Conservation (phyloP, 2,329 filamentous ascomycete species). For the Aspergillus phoenicis region DNA sequence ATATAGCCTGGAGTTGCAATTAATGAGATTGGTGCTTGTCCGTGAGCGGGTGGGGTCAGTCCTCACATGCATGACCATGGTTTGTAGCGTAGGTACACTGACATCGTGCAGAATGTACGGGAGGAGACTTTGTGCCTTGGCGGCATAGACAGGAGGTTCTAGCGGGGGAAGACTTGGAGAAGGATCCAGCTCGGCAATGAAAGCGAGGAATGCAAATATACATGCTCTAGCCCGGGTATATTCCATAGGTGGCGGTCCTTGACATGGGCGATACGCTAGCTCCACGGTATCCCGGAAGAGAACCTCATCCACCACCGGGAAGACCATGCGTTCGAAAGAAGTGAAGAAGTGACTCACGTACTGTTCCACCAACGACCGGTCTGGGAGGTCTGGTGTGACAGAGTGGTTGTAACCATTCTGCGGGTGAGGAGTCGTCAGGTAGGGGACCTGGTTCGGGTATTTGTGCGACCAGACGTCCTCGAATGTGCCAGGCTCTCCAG, state of each 20-base stretch:
- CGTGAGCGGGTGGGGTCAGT: neutral
- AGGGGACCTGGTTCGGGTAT: neutral
- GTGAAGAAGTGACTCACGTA: neutral
- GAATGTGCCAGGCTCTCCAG: neutral
- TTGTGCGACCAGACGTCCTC: neutral
- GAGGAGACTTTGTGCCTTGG: slow-evolving; percentile 2
- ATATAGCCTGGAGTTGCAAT: neutral
- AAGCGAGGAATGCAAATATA: neutral
- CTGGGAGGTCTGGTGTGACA: slow-evolving; percentile 2
- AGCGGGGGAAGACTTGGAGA: neutral
- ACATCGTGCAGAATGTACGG: slow-evolving; percentile 2
- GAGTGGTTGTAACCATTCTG: neutral
- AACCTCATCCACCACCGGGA: neutral
- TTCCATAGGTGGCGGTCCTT: neutral
- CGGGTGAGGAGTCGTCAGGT: neutral
- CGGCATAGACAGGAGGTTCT: neutral
- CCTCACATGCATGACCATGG: slow-evolving; percentile 2
- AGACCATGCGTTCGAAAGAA: neutral
- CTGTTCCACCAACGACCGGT: slow-evolving; percentile 1
- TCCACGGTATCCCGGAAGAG: neutral
- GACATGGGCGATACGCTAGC: neutral
- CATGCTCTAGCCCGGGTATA: neutral
- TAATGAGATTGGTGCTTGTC: too few relatives aligned
- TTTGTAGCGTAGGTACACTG: neutral
- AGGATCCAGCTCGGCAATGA: neutral